Evolutionary conservation across 768 basidiomycete genomes (phyloP), one percentile per base, ranked within the genome.

Genomic region (Lentinula lateritia): DNA sequence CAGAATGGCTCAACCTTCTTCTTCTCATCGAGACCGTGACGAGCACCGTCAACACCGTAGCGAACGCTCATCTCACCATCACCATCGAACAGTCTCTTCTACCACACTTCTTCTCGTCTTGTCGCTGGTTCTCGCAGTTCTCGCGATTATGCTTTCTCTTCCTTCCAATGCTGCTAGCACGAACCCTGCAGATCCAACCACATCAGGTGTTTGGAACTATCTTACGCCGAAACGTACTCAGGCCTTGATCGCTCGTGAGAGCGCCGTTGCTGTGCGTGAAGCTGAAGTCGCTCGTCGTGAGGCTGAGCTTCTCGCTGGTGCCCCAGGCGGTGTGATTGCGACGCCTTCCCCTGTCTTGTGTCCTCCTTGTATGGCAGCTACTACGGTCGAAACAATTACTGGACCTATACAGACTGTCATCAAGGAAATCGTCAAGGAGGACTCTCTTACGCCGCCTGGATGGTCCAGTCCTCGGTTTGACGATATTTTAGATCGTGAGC

Each of bases 91-190:
- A 59, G 92, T 94, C 63, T 93, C 92, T 8, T 93, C 92, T 13
- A 94, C 92, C 0, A 94, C 92, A 13, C 86, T 94, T 36, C 83
- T 94, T 57, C 87, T 94, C 38, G 89, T 93, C 54, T 81, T 94
- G 45, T 93, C 92, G 10, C 86, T 94, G 38, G 84, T 94, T 53
- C 79, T 94, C 32, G 92, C 92, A 39, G 91, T 93, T 23, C 81
- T 94, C n/a, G 92, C 92, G 5, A 86, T 94, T 68, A 93, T 94
- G 91, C 84, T 94, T 28, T 92, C 92, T 2, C 80, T 94, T 5
- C 92, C 92, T 1, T 85, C 86, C 0, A 76, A 80, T 48, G 75
- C 75, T 38, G n/a, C 59, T 15, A 58, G 61, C 4, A 63, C 62
- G 15, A 75, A 72, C 43, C 72, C 76, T 23, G 72, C 76, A 0